Evolutionary conservation across 2,329 filamentous ascomycete genomes (phyloP).

Genomic region (Xylogone sp.): DNA sequence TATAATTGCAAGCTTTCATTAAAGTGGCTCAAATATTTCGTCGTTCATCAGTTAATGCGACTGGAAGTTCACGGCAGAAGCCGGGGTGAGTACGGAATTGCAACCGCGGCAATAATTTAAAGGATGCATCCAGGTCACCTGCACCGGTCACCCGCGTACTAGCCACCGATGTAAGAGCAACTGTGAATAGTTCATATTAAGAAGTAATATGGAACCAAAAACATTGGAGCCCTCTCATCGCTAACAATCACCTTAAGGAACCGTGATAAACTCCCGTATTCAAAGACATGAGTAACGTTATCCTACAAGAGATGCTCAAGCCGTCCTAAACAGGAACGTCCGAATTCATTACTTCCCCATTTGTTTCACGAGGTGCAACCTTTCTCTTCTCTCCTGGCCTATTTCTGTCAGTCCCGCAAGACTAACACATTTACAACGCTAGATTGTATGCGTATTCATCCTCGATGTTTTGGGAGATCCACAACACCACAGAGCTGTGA

Average conservation of each 20-base stretch:
- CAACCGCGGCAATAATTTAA: too few species aligned
- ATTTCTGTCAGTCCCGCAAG: neutral
- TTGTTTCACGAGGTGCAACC: neutral
- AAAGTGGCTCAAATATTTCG: too few species aligned
- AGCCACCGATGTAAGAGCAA: too few species aligned
- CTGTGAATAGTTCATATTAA: neutral
- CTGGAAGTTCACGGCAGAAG: too few species aligned
- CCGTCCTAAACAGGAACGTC: constrained; percentile 53
- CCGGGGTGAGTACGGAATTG: too few species aligned
- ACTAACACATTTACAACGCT: constrained; percentile 41
- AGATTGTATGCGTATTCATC: constrained; percentile 69
- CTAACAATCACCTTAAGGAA: neutral
- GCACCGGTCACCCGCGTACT: too few species aligned
- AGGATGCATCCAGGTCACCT: too few species aligned
- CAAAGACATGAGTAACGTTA: constrained; percentile 38
- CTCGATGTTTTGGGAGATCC: constrained; percentile 70
- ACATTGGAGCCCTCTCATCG: neutral
- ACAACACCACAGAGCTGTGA: constrained; percentile 58
- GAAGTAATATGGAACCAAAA: neutral
- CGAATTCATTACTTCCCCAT: neutral
- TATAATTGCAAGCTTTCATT: too few species aligned
- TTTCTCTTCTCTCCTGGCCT: neutral
- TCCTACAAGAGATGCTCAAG: constrained; percentile 48
- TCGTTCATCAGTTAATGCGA: too few species aligned
- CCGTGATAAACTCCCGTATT: neutral